Evolutionary conservation across 2,329 filamentous ascomycete species (phyloP).

Genomic region (Nothopassalora personata): DNA sequence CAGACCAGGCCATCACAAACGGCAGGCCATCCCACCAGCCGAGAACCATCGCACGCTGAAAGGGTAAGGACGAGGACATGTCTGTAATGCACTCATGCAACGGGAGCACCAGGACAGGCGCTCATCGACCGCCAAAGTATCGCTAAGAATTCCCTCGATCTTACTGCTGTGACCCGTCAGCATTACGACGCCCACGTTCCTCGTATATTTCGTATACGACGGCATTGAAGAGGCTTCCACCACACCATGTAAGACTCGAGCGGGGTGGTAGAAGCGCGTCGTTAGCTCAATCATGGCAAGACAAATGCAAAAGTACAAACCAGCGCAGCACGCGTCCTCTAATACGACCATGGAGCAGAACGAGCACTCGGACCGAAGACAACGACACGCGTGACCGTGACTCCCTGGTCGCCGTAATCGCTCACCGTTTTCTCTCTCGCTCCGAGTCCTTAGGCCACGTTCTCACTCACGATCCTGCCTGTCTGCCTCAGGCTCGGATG

Average conservation of each 20-base stretch:
- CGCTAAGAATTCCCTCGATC: not conserved
- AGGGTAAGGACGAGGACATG: not conserved
- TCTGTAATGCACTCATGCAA: not conserved
- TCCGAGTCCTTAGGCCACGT: not conserved
- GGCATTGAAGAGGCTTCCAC: not conserved
- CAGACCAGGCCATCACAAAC: not conserved
- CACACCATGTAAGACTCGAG: not conserved
- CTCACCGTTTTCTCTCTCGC: not conserved
- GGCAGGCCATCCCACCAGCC: not conserved
- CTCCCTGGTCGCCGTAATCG: not conserved
- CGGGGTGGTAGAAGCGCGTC: not conserved
- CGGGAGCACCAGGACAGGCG: not conserved
- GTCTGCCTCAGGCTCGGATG: not conserved
- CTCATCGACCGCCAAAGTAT: not conserved
- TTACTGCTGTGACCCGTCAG: not conserved
- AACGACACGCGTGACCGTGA: not conserved
- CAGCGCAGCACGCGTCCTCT: not conserved
- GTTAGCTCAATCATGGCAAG: too few species aligned
- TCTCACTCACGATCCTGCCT: not conserved
- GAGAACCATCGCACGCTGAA: not conserved
- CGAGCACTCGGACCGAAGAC: too few species aligned
- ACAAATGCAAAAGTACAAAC: too few species aligned
- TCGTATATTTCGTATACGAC: not conserved
- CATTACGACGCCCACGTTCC: not conserved
- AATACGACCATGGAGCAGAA: not conserved